These are phyloP conservation scores for Kazachstania viticola DNA, from an alignment of 805 yeast genomes.

Conservation along the genomic window DNA sequence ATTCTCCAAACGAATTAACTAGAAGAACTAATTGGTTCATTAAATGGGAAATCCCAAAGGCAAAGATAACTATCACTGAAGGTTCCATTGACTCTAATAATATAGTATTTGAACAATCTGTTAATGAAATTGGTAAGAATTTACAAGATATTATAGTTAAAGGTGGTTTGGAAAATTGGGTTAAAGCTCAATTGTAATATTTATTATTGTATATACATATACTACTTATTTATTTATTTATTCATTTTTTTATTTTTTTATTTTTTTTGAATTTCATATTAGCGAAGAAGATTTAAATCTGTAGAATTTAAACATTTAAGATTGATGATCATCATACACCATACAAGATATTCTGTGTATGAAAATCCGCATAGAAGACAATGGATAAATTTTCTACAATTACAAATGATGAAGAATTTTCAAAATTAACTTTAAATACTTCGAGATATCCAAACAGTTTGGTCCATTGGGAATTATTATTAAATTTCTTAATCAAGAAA, in stretches of 20 bases:
- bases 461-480: conserved; percentile 22
- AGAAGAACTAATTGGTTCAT: conserved; percentile 91
- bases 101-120: conserved; percentile 68
- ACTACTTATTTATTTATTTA: conserved; percentile 2
- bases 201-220: no score
- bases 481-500: conserved; percentile 15
- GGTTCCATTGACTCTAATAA: conserved; percentile 34
- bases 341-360: no score
- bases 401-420: conserved; percentile 15
- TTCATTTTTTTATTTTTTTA: neutral
- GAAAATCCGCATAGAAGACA: no score
- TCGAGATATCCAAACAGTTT: conserved; percentile 19
- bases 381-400: conserved; percentile 17
- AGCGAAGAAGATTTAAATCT: neutral
- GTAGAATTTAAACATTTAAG: no score
- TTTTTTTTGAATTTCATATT: neutral
- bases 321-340: no score
- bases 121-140: conserved; percentile 91
- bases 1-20: conserved; percentile 56
- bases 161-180: conserved; percentile 99
- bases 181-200: conserved; percentile 50
- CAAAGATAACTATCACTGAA: conserved; percentile 70
- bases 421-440: conserved; percentile 15
- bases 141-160: conserved; percentile 92
- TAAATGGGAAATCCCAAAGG: conserved; percentile 84